These are phyloP conservation scores for Penicillium capsulatum DNA, from an alignment of 2,329 filamentous ascomycete genomes.

Conservation along the genomic window DNA sequence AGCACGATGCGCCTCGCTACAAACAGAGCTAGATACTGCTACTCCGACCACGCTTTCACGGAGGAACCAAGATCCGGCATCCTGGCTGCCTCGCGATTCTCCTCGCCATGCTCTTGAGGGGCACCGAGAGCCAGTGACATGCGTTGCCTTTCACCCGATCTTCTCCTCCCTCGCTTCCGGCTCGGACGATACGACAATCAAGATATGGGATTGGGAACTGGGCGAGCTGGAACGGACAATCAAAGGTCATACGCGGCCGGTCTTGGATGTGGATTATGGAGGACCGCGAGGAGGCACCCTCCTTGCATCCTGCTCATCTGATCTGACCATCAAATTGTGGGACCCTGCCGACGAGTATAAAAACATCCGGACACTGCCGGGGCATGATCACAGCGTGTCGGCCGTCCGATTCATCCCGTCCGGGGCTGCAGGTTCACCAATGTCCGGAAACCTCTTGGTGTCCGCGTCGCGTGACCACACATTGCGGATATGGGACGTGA, in stretches of 20 bases:
- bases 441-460: slow-evolving; percentile 80
- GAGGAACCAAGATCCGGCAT: slow-evolving; percentile 75
- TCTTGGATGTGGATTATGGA: slow-evolving; percentile 85
- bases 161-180: slow-evolving; percentile 88
- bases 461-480: slow-evolving; percentile 82
- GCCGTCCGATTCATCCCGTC: slow-evolving; percentile 84
- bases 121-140: slow-evolving; percentile 75
- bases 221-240: slow-evolving; percentile 86
- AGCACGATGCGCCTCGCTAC: slow-evolving; percentile 65
- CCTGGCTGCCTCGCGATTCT: slow-evolving; percentile 81
- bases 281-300: slow-evolving; percentile 75
- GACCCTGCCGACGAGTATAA: slow-evolving; percentile 90
- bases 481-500: slow-evolving; percentile 86
- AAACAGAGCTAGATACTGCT: slow-evolving; percentile 77
- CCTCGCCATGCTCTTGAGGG: slow-evolving; percentile 78
- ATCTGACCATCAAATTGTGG: slow-evolving; percentile 93
- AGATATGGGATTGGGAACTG: slow-evolving; percentile 95
- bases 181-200: slow-evolving; percentile 89
- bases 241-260: slow-evolving; percentile 86
- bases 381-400: slow-evolving; percentile 89
- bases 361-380: slow-evolving; percentile 84
- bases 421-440: slow-evolving; percentile 69
- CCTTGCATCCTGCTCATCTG: slow-evolving; percentile 78
- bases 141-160: slow-evolving; percentile 85
- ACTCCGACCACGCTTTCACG: slow-evolving; percentile 74